phyloP scores from a whole-genome alignment of 306 rosid genomes.

The Vigna mungo region DNA sequence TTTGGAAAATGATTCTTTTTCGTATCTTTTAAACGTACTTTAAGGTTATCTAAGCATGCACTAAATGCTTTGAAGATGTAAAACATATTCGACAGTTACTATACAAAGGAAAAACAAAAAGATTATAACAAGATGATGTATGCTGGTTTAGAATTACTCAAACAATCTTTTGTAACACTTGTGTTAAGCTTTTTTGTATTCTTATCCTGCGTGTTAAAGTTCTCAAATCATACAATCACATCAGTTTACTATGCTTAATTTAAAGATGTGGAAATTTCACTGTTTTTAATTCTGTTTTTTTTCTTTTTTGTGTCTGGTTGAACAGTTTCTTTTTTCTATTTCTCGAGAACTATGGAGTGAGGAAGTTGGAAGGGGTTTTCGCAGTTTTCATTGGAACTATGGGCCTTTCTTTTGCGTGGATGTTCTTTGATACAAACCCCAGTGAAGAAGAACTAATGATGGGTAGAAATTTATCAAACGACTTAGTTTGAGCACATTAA shows the following conservation, averaged over 20 bases:
- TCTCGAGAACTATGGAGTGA: constrained; percentile 62
- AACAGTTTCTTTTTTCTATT: constrained; percentile 58
- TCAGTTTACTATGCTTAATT: not conserved
- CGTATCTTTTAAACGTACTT: not conserved
- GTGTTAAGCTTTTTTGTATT: not conserved
- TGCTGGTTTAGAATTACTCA: not conserved
- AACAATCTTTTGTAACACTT: not conserved
- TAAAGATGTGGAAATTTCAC: not conserved
- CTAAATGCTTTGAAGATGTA: not conserved
- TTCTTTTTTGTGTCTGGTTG: constrained; percentile 29
- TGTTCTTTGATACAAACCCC: constrained; percentile 58
- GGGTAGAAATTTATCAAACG: constrained; percentile 47
- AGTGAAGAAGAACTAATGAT: constrained; percentile 51
- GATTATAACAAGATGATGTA: no score
- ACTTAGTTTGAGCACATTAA: not conserved
- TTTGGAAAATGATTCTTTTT: not conserved
- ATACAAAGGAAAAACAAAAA: not conserved
- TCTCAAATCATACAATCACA: not conserved
- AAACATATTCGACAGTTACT: not conserved
- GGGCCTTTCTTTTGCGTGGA: constrained; percentile 61
- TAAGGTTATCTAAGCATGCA: not conserved
- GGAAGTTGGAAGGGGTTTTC: constrained; percentile 62
- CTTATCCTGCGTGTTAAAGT: not conserved
- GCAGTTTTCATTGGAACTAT: constrained; percentile 58
- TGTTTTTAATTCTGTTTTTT: not conserved